Evolutionary conservation across 208 protist species (phyloP).

Genomic region (Angomonas ambiguus): DNA sequence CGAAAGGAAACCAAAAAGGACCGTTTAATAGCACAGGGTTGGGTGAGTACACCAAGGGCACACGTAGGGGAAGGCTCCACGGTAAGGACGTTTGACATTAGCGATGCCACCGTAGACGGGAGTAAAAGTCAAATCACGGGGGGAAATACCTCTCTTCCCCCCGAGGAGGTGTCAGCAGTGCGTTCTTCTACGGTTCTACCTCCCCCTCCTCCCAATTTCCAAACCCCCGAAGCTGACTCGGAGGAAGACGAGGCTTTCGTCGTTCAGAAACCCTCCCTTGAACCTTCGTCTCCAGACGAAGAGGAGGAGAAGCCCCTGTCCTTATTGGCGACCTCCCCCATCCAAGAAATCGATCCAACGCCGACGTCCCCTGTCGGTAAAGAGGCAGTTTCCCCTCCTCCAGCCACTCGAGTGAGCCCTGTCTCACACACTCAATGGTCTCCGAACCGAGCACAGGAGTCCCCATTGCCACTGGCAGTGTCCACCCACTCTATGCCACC

Average conservation of each 20-base stretch:
- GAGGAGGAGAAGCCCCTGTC: too few species aligned
- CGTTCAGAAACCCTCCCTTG: neutral
- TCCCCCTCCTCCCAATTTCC: neutral
- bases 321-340: too few species aligned
- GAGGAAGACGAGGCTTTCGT: slow-evolving; percentile 7
- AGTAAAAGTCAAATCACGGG: neutral
- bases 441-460: too few species aligned
- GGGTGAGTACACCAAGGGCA: neutral
- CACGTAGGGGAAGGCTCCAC: neutral
- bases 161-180: neutral
- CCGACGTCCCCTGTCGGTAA: too few species aligned
- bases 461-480: neutral
- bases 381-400: too few species aligned
- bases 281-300: too few species aligned
- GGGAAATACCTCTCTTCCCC: too few species aligned
- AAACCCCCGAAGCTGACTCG: neutral
- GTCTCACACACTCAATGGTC: too few species aligned
- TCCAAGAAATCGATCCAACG: too few species aligned
- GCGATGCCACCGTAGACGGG: neutral
- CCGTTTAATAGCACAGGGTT: neutral
- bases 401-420: too few species aligned
- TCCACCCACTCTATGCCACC: neutral
- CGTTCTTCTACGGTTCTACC: neutral
- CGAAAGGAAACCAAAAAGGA: neutral
- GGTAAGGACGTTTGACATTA: neutral